Evolutionary conservation across 148 eudicot species (phyloP), one percentile per base, ranked within the genome.

Genomic region (Camellia lanceoleosa): DNA sequence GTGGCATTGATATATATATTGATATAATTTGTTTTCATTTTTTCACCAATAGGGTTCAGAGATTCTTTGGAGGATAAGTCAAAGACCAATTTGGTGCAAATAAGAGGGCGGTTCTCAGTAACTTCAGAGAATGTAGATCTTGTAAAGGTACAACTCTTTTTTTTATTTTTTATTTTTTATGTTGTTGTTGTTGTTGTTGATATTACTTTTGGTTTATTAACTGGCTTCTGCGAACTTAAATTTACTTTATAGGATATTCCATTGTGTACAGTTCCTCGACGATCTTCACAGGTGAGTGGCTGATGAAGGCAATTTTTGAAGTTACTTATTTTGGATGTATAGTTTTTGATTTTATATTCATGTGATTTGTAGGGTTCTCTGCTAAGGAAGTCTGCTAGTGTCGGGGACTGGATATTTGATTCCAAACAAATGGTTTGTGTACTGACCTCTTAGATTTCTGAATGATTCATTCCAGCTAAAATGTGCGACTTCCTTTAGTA

Each of bases 61-160:
- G 98, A 95, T 84, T 89, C 98, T 68, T 73, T 88, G 83, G 99
- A 96, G 8, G 99, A 96, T 77, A 96, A 96, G 73, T 87, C 98
- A 75, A 96, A 92, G 86, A 84, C 95, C 82, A 96, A 87, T 82
- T 73, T 96, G 79, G 99, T 96, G 69, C 99, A 94, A 86, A 91
- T 96, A 79, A 96, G 90, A 86, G 99, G 99, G 44, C 86, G 98
- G 59, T 96, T 96, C 85, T 96, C 99, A 7, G 98, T 96, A 58
- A 94, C 99, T 82, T 96, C 99, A 70, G 98, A 92, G 83, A 94
- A 88, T 81, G 88, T 94, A 47, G 99, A 96, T 89, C 94, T 92
- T 77, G 94, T 85, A 38, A 92, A 96, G 97, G 99, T 96, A 85
- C 78, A 71, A 16, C 44, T 79, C 72, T 71, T 59, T 68, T 71